Evolutionary conservation across 2,329 filamentous ascomycete genomes (phyloP), one percentile per base, ranked within the genome.

Genomic region (Penicillium sp.): DNA sequence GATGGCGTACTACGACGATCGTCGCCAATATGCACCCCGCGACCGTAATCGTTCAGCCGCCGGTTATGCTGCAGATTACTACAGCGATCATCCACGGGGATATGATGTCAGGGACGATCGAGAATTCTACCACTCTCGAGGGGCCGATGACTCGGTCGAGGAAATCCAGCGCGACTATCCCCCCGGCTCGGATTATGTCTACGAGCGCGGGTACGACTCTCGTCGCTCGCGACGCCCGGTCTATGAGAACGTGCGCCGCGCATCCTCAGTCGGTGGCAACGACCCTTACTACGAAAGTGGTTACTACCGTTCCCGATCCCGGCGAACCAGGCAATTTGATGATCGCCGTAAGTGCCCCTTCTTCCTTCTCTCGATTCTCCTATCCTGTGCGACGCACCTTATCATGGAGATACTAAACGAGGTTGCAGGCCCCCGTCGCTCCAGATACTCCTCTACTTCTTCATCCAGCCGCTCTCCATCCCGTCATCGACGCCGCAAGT

Each of bases 141-240:
- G 92, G 71, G 93, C 89, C 75, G 88, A 89, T 49, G 80, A 89
- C 28, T 88, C 88, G 2, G 35, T 96, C 72, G 93, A 97, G 78
- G 91, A 96, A 78, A 87, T 96, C 62, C 87, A 87, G 65, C 88
- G 92, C 67, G 91, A 96, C 68, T 96, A 96, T 71, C 91, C 91
- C 35, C 91, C 92, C 6, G 89, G 88, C 40, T 70, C 72, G 6
- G 87, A 84, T 40, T 75, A 76, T 59, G 71, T 66, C 56, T 74
- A 76, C 58, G 75, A 70, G 48, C 68, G 68, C n/a, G 51, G 58
- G 16, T 69, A 67, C 49, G 53, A 49, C 26, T 58, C 64, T 13
- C 56, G 65, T 6, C 68, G 62, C 28, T 52, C 66, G 3, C 57
- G 60, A 7, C 67, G 65, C 43, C 67, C 73, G 8, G 71, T 72